phyloP scores from a whole-genome alignment of 148 eudicot species.

The Oxyria digyna region DNA sequence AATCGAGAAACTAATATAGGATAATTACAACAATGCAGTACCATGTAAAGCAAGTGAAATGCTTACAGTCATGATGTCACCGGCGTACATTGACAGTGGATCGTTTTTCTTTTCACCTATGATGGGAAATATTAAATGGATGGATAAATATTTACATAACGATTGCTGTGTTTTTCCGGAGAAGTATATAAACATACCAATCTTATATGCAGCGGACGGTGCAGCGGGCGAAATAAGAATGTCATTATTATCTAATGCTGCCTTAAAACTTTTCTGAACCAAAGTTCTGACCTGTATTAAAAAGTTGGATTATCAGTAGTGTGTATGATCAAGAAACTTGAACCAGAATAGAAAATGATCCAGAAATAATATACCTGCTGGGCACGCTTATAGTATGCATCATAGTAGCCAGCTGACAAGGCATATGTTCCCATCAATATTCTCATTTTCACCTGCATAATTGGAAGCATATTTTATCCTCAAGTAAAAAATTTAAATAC shows the following conservation, averaged over 20 bases:
- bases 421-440: conserved; percentile 99
- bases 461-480: neutral
- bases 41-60: neutral
- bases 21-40: neutral
- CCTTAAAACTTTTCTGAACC: conserved; percentile 75
- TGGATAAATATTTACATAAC: neutral
- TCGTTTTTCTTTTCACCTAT: conserved; percentile 93
- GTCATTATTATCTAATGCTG: conserved; percentile 67
- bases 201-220: conserved; percentile 87
- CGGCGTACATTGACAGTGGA: conserved; percentile 97
- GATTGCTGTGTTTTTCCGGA: neutral
- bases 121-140: conserved; percentile 13
- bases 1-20: neutral
- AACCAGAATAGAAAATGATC: neutral
- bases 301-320: neutral
- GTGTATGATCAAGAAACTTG: neutral
- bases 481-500: neutral
- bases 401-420: conserved; percentile 96
- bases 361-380: conserved; percentile 52
- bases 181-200: conserved; percentile 36
- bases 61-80: conserved; percentile 96
- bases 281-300: conserved; percentile 74
- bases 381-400: conserved; percentile 98
- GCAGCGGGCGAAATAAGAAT: conserved; percentile 96
- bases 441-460: conserved; percentile 81